Evolutionary conservation across 306 rosid genomes (phyloP).

Genomic region (Nissolia schottii): DNA sequence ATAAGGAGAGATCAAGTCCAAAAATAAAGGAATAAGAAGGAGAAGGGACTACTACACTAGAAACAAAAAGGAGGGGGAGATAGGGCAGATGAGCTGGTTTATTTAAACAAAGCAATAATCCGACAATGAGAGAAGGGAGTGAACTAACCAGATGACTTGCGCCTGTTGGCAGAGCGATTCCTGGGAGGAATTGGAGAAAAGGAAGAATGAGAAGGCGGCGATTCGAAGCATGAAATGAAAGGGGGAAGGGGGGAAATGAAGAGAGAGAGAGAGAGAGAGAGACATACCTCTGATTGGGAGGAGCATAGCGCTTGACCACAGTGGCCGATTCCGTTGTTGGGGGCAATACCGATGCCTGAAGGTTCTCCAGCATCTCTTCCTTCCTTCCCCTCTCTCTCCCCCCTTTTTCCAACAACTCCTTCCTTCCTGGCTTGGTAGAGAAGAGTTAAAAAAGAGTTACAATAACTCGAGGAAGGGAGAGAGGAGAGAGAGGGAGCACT

Average conservation of each 20-base stretch:
- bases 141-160: slow-evolving; percentile 60
- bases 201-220: not conserved
- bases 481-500: not conserved
- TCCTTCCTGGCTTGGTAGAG: not conserved
- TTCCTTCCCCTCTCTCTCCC: too few relatives aligned
- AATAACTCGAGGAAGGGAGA: not conserved
- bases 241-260: not conserved
- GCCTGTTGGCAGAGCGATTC: slow-evolving; percentile 55
- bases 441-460: not conserved
- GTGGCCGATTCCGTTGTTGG: slow-evolving; percentile 35
- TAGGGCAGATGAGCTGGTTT: not conserved
- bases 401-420: not conserved
- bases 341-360: slow-evolving; percentile 18
- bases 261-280: not conserved
- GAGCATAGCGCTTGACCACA: slow-evolving; percentile 58
- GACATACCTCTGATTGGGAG: slow-evolving; percentile 60
- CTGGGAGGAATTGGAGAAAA: slow-evolving; percentile 22
- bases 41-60: not conserved
- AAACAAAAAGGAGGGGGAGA: too few relatives aligned
- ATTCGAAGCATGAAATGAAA: not conserved
- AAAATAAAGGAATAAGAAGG: not conserved
- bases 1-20: not conserved
- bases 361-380: slow-evolving; percentile 57
- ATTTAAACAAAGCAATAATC: not conserved
- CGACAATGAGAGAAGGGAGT: not conserved